Evolutionary conservation across 2,329 filamentous ascomycete genomes (phyloP), one percentile per base, ranked within the genome.

Genomic region (Colletotrichum caudatum): DNA sequence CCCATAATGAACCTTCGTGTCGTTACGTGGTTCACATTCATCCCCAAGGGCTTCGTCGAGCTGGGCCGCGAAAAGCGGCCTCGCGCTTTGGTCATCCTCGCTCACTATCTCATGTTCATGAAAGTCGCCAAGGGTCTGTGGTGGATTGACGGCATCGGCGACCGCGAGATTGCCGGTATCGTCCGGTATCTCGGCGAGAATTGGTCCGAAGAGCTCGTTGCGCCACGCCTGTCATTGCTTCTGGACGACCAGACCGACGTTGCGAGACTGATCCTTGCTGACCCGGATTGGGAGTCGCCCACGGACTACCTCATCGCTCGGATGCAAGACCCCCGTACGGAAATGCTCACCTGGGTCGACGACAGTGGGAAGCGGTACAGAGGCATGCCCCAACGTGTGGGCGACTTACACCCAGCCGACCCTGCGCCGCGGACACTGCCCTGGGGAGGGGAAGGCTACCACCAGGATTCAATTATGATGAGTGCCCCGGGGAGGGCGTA

Each of bases 11-110:
- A 81, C 69, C 77, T 89, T 18, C 84, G 87, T 64, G 82, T 87
- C 76, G 83, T 87, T 71, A 87, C 85, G 12, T 87, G 85, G 80
- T 84, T 87, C 66, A 89, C 86, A 2, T 89, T 85, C 64, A 72
- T 88, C 26, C 84, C 85, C 7, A 76, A 76, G 0, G 72, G 73
- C 6, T 86, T 89, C 65, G 76, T 87, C 65, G 79, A 83, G 2
- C 78, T 87, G 8, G 82, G 82, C 1, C 80, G 82, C 18, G 74
- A 82, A 33, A 78, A 77, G 58, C 80, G 82, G 1, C 84, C 85
- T 0, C 83, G 84, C 37, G 83, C 86, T 2, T 79, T 89, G 0
- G 73, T 89, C 62, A 86, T 89, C 48, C 63, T 90, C 14, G 86
- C 86, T 1, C 81, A 89, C 74, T 88, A 88, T 70, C 80, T 87